These are phyloP conservation scores for Arabidopsis thaliana DNA, from an alignment of 345 rosid genomes.

Conservation along the genomic window DNA sequence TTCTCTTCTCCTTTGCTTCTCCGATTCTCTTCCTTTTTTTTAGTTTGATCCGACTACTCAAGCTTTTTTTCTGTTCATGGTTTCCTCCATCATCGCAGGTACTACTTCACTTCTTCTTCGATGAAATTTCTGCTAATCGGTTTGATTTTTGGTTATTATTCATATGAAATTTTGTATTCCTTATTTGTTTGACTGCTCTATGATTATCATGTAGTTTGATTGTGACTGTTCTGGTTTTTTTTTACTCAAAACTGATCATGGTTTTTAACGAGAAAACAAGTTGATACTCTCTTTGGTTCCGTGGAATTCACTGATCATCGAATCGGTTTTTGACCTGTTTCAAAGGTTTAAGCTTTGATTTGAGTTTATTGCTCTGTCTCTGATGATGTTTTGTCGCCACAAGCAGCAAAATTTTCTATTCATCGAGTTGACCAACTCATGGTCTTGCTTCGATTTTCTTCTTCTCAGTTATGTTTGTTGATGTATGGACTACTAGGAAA, in stretches of 20 bases:
- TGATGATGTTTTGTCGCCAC: slow-evolving; percentile 27
- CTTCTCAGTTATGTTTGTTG: neutral
- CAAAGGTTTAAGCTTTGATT: slow-evolving; percentile 6
- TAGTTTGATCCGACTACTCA: slow-evolving; percentile 30
- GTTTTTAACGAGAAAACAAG: neutral
- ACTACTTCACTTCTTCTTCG: slow-evolving; percentile 7
- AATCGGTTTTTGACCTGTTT: slow-evolving; percentile 11
- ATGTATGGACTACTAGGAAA: slow-evolving; percentile 14
- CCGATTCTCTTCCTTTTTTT: slow-evolving; percentile 24
- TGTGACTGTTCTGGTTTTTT: slow-evolving; percentile 26
- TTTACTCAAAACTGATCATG: slow-evolving; percentile 4
- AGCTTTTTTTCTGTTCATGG: slow-evolving; percentile 33
- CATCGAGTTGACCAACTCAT: slow-evolving; percentile 42
- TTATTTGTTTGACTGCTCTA: neutral
- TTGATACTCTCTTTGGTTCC: neutral
- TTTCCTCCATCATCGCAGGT: slow-evolving; percentile 42
- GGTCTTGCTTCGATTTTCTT: slow-evolving; percentile 18
- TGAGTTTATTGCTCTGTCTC: slow-evolving; percentile 32
- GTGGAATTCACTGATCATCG: neutral
- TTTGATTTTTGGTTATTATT: neutral
- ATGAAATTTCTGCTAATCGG: slow-evolving; percentile 10
- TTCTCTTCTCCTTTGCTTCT: slow-evolving; percentile 28
- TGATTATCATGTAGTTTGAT: slow-evolving; percentile 26
- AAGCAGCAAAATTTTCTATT: neutral
- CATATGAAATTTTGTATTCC: neutral